Base-by-base conservation (phyloP, 768 basidiomycete species). In the Glaciozyma antarctica region DNA sequence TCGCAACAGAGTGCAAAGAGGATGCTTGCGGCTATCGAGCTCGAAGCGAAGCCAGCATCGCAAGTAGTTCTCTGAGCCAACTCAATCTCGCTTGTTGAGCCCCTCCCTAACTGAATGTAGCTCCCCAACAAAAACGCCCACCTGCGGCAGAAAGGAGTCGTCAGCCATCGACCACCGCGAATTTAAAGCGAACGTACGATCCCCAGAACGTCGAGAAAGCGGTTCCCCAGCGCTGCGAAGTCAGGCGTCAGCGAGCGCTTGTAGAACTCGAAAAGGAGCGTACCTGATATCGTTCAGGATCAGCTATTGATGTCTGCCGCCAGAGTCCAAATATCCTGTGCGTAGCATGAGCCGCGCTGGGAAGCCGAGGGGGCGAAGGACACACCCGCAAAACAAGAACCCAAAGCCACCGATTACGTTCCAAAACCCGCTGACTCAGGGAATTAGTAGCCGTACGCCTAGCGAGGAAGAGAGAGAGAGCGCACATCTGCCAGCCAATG, bases 171-270 rank as follows among this genome's bases (percentile, higher is more conserved):
- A 24, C 38, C 32, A 13, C 15, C 5, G 8, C n/a, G 51, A 16
- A 1, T 5, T 10, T 7, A 17, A 16, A 26, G 51, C 22, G 24
- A 6, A 52, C 51, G 56, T 63, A 72, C 30, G 53, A 60, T 16
- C 71, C 68, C 68, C 68, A 69, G 28, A 62, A 72, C 24, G 71
- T 68, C 34, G 65, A 69, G 32, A 69, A 69, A 21, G 68, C 64
- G 34, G 63, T 66, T 9, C 65, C 67, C 67, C 67, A 68, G 45
- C 66, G 59, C 61, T 65, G 54, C 19, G 41, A 63, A 28, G 38
- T 0, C 43, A 43, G 28, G 2, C 2, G 16, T 32, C 7, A 52
- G 45, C 13, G 43, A 48, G n/a, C 24, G n/a, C 30, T 55, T 7
- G 30, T 21, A 22, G 15, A 5, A 26, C 21, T 6, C 6, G 30